phyloP scores from a whole-genome alignment of 2,329 filamentous ascomycete species.

The Aspergillus ruber region DNA sequence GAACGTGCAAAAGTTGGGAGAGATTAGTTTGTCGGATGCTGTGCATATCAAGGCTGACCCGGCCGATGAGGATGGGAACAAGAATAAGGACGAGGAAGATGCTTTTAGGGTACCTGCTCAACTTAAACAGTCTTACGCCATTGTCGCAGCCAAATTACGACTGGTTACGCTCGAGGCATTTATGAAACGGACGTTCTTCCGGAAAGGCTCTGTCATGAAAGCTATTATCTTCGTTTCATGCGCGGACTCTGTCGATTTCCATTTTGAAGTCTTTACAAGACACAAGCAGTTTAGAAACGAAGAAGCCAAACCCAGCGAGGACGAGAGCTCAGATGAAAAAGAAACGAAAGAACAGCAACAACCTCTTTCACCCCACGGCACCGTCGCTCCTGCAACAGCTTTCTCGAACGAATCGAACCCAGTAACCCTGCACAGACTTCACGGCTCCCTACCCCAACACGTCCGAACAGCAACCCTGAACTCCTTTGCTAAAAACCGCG shows the following conservation, averaged over 20 bases:
- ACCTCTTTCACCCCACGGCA: slow-evolving; percentile 32
- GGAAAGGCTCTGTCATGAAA: slow-evolving; percentile 90
- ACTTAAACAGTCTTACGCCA: slow-evolving; percentile 82
- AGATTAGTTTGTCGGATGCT: slow-evolving; percentile 91
- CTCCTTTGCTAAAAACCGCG: slow-evolving; percentile 66
- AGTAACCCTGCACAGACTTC: slow-evolving; percentile 77
- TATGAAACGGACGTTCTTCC: slow-evolving; percentile 78
- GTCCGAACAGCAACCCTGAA: slow-evolving; percentile 80
- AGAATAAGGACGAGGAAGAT: slow-evolving; percentile 44
- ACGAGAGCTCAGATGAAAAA: slow-evolving; percentile 17
- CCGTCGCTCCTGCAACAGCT: slow-evolving; percentile 56
- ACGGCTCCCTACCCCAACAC: slow-evolving; percentile 84
- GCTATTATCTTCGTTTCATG: slow-evolving; percentile 95
- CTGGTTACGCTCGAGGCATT: slow-evolving; percentile 80
- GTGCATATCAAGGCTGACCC: slow-evolving; percentile 71
- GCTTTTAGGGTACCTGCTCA: slow-evolving; percentile 80
- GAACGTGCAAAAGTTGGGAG: slow-evolving; percentile 87
- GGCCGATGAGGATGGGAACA: slow-evolving; percentile 46
- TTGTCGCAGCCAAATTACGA: slow-evolving; percentile 83
- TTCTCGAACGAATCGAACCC: slow-evolving; percentile 71
- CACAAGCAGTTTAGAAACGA: slow-evolving; percentile 17
- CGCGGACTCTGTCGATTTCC: slow-evolving; percentile 93
- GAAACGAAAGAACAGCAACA: slow-evolving; percentile 11
- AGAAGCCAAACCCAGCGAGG: slow-evolving; percentile 16
- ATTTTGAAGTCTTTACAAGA: slow-evolving; percentile 72